These are phyloP conservation scores for Spinacia oleracea DNA, from an alignment of 179 eudicot genomes.

Conservation along the genomic window DNA sequence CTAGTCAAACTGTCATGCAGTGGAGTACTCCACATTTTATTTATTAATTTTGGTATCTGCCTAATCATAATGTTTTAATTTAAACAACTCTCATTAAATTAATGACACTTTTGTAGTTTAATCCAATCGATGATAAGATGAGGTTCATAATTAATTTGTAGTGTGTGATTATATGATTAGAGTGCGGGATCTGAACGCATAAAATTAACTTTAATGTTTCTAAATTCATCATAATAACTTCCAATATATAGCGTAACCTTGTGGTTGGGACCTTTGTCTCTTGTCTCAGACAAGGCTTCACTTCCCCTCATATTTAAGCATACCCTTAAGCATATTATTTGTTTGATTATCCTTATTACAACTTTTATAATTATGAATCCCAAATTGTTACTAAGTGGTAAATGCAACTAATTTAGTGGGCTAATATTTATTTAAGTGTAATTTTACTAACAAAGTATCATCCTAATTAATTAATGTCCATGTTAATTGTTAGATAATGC, in stretches of 20 bases:
- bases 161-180: neutral
- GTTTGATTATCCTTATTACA: too few relatives aligned
- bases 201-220: neutral
- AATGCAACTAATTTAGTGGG: too few relatives aligned
- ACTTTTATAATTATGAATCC: too few relatives aligned
- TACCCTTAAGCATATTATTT: too few relatives aligned
- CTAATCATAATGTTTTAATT: neutral
- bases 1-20: constrained; percentile 9
- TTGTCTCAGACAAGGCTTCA: constrained; percentile 1
- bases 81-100: neutral
- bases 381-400: too few relatives aligned
- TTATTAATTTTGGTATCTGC: neutral
- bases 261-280: constrained; percentile 11
- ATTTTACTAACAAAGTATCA: too few relatives aligned
- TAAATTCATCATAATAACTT: neutral
- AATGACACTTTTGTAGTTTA: neutral
- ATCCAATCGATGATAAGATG: constrained; percentile 7
- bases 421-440: too few relatives aligned
- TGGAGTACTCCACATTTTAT: too few relatives aligned
- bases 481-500: too few relatives aligned
- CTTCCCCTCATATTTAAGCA: too few relatives aligned
- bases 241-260: neutral
- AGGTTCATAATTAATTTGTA: neutral
- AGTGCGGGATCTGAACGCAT: constrained; percentile 15
- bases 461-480: too few relatives aligned